Base-by-base conservation (phyloP, 2,329 filamentous ascomycete species). In the Penicillium sp. region DNA sequence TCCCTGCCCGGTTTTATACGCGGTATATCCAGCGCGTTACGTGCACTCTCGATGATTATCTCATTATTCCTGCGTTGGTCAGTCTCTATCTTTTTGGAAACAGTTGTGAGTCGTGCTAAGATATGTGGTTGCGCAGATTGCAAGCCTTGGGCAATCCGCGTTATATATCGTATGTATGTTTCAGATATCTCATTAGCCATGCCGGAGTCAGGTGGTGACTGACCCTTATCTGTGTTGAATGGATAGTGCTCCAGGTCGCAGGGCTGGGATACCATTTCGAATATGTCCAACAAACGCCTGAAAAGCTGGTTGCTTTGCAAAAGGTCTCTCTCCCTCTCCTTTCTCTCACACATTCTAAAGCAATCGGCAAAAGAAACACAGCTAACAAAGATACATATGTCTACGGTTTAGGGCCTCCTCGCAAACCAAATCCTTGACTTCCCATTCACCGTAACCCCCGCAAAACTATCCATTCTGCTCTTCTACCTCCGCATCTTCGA, bases 401-500 rank as follows among this genome's bases (percentile, higher is more conserved):
- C 44, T 11, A 46, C 23, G 7, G 21, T 44, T 19, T 26, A 67
- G 60, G 64, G 67, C n/a, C 52, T 67, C 19, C 58, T 57, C 17
- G 66, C 61, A 41, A 65, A 63, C 17, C 62, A 68, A 48, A 60
- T 70, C 2, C 56, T 71, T 15, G 69, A 71, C 50, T 66, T 71
- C 45, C 68, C 69, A 1, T 63, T 71, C 45, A 63, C 63, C 9
- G 60, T 71, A 1, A 67, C 70, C 7, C 68, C 67, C 2, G 69
- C 69, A 23, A 72, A 71, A 50, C 60, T 72, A 11, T 70, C 70
- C 8, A 58, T 72, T 7, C 60, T 72, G 7, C 44, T 70, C 11
- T 71, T 71, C 53, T 71, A 70, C 46, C 58, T 69, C 19, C 68
- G 69, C 21, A 70, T 72, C 47, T 70, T 71, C 54, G 48, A 30